Evolutionary conservation across 768 basidiomycete species (phyloP).

Genomic region (Paxillus ammoniavirescens): DNA sequence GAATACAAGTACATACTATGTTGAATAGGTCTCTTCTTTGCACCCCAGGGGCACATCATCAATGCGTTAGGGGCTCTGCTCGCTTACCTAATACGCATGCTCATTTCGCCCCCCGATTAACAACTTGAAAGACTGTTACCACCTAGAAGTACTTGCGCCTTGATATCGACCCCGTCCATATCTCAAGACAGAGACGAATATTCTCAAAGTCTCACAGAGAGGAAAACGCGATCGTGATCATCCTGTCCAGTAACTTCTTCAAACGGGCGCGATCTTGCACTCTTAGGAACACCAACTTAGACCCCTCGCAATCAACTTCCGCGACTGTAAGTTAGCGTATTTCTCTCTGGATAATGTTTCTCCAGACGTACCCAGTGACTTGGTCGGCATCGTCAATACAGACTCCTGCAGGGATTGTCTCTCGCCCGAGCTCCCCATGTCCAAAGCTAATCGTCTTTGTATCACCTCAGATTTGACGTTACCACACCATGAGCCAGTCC

Average conservation of each 20-base stretch:
- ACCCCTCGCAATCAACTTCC: constrained; percentile 1
- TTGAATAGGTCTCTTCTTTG: too few species aligned
- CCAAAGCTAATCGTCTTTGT: background rate
- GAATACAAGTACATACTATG: too few species aligned
- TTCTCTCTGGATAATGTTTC: background rate
- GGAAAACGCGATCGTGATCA: background rate
- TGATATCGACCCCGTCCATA: too few species aligned
- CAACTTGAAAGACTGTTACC: too few species aligned
- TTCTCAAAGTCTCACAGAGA: too few species aligned
- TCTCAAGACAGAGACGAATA: too few species aligned
- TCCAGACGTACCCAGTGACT: background rate
- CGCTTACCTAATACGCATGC: too few species aligned
- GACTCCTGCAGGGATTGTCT: background rate
- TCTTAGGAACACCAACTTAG: background rate
- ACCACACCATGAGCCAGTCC: constrained; percentile 23
- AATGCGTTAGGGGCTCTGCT: too few species aligned
- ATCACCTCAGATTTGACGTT: background rate
- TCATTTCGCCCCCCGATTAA: too few species aligned
- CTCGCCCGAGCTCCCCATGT: background rate
- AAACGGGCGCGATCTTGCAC: background rate
- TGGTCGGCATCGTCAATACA: background rate
- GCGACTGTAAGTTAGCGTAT: constrained; percentile 7
- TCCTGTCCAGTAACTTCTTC: background rate
- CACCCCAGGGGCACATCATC: too few species aligned
- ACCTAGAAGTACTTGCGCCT: too few species aligned